phyloP scores from a whole-genome alignment of 192 early-diverging fungal genomes.

The Pilaira anomala region DNA sequence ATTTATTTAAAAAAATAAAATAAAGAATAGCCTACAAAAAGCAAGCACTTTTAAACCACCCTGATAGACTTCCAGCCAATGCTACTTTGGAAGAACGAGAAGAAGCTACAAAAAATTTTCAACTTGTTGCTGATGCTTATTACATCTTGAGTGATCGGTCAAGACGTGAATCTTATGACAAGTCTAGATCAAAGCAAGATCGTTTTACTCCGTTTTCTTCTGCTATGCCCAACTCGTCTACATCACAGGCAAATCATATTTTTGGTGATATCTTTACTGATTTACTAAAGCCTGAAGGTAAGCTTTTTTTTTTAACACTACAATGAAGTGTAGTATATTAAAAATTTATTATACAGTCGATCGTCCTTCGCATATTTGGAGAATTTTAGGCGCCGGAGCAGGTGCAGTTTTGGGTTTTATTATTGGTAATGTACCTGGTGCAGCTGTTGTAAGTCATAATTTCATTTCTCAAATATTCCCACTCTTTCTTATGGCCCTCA shows the following conservation, averaged over 20 bases:
- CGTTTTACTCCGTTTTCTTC: not conserved
- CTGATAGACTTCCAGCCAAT: constrained; percentile 22
- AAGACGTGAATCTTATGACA: constrained; percentile 27
- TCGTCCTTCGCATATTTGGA: constrained; percentile 29
- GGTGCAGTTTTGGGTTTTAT: constrained; percentile 34
- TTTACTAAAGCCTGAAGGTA: constrained; percentile 27
- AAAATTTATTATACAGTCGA: constrained; percentile 14
- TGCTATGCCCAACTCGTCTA: constrained; percentile 2
- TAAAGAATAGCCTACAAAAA: constrained; percentile 27
- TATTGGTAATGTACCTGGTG: constrained; percentile 23
- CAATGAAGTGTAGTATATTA: not conserved
- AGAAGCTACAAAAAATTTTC: constrained; percentile 26
- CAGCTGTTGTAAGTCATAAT: constrained; percentile 22
- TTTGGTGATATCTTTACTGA: constrained; percentile 34
- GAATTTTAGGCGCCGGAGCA: constrained; percentile 19
- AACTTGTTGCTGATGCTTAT: constrained; percentile 31
- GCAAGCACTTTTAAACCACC: constrained; percentile 28
- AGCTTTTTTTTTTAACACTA: not conserved
- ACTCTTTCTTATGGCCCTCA: not conserved
- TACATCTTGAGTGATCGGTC: constrained; percentile 25
- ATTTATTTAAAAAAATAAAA: not conserved
- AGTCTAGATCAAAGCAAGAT: constrained; percentile 3
- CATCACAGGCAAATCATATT: constrained; percentile 12
- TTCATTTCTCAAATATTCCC: no score
- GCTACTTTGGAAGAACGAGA: constrained; percentile 10